A percentile compares a stretch with the other conserved stretches of the same genome.
These are phyloP conservation scores for Quercus rubra DNA, from an alignment of 306 rosid genomes.

Conservation along the genomic window DNA sequence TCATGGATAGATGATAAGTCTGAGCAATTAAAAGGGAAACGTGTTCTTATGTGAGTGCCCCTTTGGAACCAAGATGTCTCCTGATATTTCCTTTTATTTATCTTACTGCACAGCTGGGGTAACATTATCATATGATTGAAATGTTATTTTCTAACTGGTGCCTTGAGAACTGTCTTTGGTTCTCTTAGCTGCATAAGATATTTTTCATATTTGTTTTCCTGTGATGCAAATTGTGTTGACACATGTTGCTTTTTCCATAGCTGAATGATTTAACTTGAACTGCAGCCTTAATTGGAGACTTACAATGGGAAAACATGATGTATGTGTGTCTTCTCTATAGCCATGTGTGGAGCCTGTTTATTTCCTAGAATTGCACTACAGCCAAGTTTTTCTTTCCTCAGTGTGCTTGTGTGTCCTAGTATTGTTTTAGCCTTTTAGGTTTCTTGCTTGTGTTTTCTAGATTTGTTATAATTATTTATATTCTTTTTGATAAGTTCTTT, in stretches of 20 bases:
- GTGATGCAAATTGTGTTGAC: background rate
- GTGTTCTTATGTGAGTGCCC: constrained; percentile 71
- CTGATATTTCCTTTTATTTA: background rate
- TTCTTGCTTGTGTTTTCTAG: background rate
- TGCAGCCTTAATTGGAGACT: background rate
- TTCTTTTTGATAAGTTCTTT: background rate
- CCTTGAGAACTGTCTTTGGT: background rate
- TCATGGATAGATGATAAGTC: constrained; percentile 79
- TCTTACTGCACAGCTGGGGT: background rate
- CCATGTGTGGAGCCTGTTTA: background rate
- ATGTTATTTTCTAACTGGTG: background rate
- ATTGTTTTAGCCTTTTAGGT: background rate
- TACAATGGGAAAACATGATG: background rate
- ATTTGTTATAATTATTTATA: background rate
- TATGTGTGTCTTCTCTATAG: background rate
- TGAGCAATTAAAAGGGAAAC: constrained; percentile 64
- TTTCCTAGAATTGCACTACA: background rate
- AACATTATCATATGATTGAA: background rate
- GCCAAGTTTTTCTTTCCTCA: background rate
- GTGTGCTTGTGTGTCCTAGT: background rate
- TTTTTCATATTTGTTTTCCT: background rate
- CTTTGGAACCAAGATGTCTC: background rate
- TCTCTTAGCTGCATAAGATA: background rate
- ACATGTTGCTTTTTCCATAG: background rate
- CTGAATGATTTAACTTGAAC: background rate